Conservation (phyloP, 148 eudicot species). For the Nyssa sinensis region DNA sequence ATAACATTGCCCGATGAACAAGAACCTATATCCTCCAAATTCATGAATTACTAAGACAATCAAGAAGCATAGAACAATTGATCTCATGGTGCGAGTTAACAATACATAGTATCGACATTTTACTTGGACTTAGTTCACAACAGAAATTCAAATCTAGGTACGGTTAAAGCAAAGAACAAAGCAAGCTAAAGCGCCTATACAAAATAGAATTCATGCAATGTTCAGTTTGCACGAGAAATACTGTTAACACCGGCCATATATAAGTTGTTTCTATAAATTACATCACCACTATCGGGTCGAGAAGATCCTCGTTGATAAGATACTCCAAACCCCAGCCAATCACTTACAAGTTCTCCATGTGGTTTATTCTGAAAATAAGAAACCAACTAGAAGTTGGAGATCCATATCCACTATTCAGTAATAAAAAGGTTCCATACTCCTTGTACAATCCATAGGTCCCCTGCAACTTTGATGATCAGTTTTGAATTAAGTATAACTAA, state of each 20-base stretch:
- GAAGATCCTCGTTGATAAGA: background rate
- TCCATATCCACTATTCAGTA: background rate
- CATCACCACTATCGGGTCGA: background rate
- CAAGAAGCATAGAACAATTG: too few relatives aligned
- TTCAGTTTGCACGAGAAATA: background rate
- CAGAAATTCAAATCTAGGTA: too few relatives aligned
- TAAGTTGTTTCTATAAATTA: background rate
- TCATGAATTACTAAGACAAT: too few relatives aligned
- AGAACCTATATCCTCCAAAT: too few relatives aligned
- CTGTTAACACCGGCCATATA: background rate
- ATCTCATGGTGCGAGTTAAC: too few relatives aligned
- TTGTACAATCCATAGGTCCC: background rate
- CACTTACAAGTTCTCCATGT: background rate
- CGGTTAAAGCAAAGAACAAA: too few relatives aligned
- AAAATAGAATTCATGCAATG: background rate
- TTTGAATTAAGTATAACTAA: background rate
- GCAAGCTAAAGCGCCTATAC: too few relatives aligned
- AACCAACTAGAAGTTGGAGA: constrained; percentile 2
- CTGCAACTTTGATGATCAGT: background rate
- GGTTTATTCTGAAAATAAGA: background rate
- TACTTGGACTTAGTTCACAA: too few relatives aligned
- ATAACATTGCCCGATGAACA: too few relatives aligned
- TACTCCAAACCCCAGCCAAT: background rate
- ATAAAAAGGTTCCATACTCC: background rate
- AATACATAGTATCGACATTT: too few relatives aligned